Evolutionary conservation across 768 basidiomycete genomes (phyloP), one percentile per base, ranked within the genome.

Genomic region (Postia placenta): DNA sequence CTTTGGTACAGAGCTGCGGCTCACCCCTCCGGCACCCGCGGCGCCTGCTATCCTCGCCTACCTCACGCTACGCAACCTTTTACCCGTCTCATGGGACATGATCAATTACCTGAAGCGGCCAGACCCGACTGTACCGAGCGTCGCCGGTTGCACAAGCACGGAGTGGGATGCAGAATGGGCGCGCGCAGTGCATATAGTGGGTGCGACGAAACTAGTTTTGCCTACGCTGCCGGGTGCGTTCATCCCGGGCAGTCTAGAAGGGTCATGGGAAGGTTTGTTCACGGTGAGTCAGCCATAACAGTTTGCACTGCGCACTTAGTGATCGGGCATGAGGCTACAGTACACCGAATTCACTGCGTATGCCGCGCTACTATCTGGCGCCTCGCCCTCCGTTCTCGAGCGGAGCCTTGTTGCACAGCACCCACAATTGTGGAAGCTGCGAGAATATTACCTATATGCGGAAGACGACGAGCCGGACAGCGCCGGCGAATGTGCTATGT

Each of bases 331-430:
- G 33, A 7, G 35, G 22, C 12, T 42, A 42, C 61, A 90, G 87
- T 91, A 87, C 59, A 82, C 80, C 17, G 87, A 92, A 56, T 97
- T 96, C 62, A 79, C 80, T 33, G 83, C 86, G 5, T 97, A 95
- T 59, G 83, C 85, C 20, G 76, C 77, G 19, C 73, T 94, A 49
- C 73, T 89, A n/a, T 72, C 76, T 5, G 90, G 87, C 17, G 83
- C 73, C 0, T 66, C 78, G 3, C 85, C 88, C 3, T 64, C 75
- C 0, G 70, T 76, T 7, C 67, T 95, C n/a, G 81, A 87, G 56
- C 78, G 81, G 37, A 84, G 85, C 39, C 71, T 83, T 42, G 81
- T 89, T 23, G 90, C 86, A 1, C 79, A 85, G 56, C 92, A 97
- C 64, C 81, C 79, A 15, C 93, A 96, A 61, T 91, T 91, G 0